Evolutionary conservation across 1,139 yeast species (phyloP).

Genomic region (Citeromyces hawaiiensis): DNA sequence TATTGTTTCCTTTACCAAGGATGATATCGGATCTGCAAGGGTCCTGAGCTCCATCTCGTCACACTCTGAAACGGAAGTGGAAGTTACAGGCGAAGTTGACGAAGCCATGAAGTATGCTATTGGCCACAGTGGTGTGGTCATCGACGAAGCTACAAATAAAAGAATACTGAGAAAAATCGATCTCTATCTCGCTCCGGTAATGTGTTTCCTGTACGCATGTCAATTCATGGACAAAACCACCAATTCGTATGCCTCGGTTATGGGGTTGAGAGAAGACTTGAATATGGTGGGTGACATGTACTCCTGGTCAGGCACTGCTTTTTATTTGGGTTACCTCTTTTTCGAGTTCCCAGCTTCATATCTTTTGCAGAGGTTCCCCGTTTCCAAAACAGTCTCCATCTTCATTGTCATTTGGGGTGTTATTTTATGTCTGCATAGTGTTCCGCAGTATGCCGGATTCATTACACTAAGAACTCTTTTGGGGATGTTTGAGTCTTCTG

Average conservation of each 20-base stretch:
- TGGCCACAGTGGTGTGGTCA: conserved; percentile 15
- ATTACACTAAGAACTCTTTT: conserved; percentile 22
- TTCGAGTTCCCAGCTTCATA: too few species aligned
- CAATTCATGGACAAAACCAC: conserved; percentile 28
- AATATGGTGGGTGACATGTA: conserved; percentile 26
- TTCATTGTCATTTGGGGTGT: conserved; percentile 14
- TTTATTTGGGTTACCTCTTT: conserved; percentile 29
- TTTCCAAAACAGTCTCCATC: conserved; percentile 17
- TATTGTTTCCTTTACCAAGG: too few species aligned
- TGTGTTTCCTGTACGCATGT: conserved; percentile 7
- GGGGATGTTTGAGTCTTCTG: conserved; percentile 28
- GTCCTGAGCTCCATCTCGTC: too few species aligned
- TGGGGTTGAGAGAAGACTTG: conserved; percentile 23
- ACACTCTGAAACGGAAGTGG: too few species aligned
- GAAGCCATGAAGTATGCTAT: too few species aligned
- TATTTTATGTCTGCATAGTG: conserved; percentile 11
- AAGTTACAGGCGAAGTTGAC: too few species aligned
- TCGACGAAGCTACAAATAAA: conserved; percentile 14
- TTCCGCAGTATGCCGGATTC: conserved; percentile 20
- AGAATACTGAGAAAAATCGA: conserved; percentile 12
- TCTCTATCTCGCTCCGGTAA: conserved; percentile 10
- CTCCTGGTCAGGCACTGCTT: conserved; percentile 30
- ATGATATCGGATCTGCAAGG: too few species aligned
- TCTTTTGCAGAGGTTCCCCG: conserved; percentile 15
- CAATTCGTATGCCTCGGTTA: conserved; percentile 27